A percentile compares a stretch with the other conserved stretches of the same genome.
These are phyloP conservation scores for Plenodomus biglobosus DNA, from an alignment of 2,329 filamentous ascomycete genomes.

Conservation along the genomic window DNA sequence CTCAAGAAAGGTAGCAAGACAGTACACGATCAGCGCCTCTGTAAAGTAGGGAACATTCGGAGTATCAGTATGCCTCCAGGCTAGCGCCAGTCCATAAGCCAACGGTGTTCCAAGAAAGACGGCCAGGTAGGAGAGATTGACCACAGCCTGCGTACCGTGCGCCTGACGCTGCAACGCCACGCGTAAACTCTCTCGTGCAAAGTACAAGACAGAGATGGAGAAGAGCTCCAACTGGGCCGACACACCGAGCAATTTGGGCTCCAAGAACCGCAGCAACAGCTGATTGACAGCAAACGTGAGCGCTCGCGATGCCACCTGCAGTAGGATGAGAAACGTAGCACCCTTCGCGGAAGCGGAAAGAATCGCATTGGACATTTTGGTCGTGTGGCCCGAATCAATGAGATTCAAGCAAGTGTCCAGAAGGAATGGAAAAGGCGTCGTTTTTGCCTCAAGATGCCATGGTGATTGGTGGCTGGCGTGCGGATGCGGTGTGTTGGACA, in stretches of 20 bases:
- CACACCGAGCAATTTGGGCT: slow-evolving; percentile 79
- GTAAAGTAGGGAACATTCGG: slow-evolving; percentile 64
- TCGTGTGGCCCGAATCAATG: no score
- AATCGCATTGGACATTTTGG: slow-evolving; percentile 37
- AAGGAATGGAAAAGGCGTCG: slow-evolving; percentile 5
- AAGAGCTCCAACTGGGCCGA: slow-evolving; percentile 91
- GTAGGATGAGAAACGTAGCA: slow-evolving; percentile 80
- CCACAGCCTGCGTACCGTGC: slow-evolving; percentile 67
- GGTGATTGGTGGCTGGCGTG: slow-evolving; percentile 22
- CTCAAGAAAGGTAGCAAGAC: slow-evolving; percentile 67
- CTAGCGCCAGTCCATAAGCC: slow-evolving; percentile 63
- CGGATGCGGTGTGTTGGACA: slow-evolving; percentile 19
- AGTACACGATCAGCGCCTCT: slow-evolving; percentile 57
- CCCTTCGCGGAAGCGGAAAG: slow-evolving; percentile 62
- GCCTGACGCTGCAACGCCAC: slow-evolving; percentile 84
- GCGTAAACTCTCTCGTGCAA: slow-evolving; percentile 85
- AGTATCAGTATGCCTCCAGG: slow-evolving; percentile 63
- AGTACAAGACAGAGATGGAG: slow-evolving; percentile 90
- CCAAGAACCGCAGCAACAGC: slow-evolving; percentile 81
- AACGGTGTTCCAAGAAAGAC: slow-evolving; percentile 68
- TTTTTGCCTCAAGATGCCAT: slow-evolving; percentile 17
- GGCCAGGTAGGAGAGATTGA: slow-evolving; percentile 86
- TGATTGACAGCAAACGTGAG: slow-evolving; percentile 93
- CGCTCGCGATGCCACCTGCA: slow-evolving; percentile 84
- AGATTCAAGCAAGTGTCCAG: background rate